A percentile compares a stretch with the other conserved stretches of the same genome.
Conservation (phyloP, 2,329 filamentous ascomycete species). For the Fusarium gaditjirri region DNA sequence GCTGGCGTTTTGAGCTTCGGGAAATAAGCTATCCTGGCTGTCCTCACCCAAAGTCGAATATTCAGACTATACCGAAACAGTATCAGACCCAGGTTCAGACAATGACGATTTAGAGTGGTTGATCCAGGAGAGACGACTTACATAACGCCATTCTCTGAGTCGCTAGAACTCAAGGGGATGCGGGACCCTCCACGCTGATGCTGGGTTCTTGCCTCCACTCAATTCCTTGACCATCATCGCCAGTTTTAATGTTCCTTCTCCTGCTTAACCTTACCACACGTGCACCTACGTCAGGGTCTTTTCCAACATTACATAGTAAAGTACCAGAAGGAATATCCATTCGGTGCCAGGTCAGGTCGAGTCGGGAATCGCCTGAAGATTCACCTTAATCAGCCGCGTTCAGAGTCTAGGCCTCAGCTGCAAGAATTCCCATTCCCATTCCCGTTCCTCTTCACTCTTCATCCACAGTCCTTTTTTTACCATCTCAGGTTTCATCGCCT, state of each 20-base stretch:
- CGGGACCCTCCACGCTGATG: conserved; percentile 27
- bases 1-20: not conserved
- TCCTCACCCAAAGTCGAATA: conserved; percentile 10
- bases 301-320: not conserved
- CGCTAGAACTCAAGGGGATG: conserved; percentile 18
- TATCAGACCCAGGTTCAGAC: conserved; percentile 1
- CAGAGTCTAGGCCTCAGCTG: not conserved
- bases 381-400: conserved; percentile 8
- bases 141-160: conserved; percentile 37
- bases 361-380: not conserved
- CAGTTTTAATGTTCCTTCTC: not conserved
- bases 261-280: conserved; percentile 11
- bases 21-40: not conserved
- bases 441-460: not conserved
- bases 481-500: conserved; percentile 1
- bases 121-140: conserved; percentile 21
- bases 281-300: not conserved
- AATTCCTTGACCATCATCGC: conserved; percentile 12
- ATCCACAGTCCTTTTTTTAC: not conserved
- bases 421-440: not conserved
- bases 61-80: conserved; percentile 22
- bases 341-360: not conserved
- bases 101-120: conserved; percentile 28
- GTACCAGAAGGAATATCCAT: not conserved
- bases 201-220: conserved; percentile 18